Percentiles rank a stretch among this genome's conserved stretches.
These are phyloP conservation scores for Gossypium schwendimanii DNA, from an alignment of 441 rosid genomes.

Conservation along the genomic window DNA sequence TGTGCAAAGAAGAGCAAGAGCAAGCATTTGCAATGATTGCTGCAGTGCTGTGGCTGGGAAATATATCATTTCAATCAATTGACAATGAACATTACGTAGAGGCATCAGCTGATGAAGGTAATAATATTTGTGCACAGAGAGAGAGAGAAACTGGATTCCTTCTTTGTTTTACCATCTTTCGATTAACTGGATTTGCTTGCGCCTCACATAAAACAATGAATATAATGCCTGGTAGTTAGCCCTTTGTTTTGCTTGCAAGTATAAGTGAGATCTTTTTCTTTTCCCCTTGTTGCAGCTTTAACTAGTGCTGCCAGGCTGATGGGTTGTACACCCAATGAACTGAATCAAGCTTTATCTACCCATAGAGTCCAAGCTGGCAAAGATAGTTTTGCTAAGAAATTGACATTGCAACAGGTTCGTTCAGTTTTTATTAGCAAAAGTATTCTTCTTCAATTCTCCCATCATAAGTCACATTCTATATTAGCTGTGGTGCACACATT, in stretches of 20 bases:
- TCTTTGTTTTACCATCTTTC: neutral
- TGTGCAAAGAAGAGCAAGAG: conserved; percentile 69
- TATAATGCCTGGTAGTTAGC: neutral
- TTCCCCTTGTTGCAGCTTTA: conserved; percentile 51
- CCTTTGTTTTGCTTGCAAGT: neutral
- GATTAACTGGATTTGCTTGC: neutral
- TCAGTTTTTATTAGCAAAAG: conserved; percentile 1
- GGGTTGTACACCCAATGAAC: conserved; percentile 57
- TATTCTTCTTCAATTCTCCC: neutral
- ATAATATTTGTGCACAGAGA: neutral
- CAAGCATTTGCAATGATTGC: conserved; percentile 73
- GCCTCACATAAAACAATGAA: neutral
- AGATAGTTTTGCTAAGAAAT: conserved; percentile 56
- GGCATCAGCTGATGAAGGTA: conserved; percentile 79
- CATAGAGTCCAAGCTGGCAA: conserved; percentile 66
- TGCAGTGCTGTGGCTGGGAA: conserved; percentile 83
- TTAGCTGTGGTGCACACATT: neutral
- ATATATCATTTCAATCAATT: conserved; percentile 63
- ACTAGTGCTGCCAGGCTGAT: conserved; percentile 62
- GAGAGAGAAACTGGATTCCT: neutral
- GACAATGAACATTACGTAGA: conserved; percentile 81
- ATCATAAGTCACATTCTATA: neutral
- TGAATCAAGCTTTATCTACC: conserved; percentile 60
- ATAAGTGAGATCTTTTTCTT: neutral
- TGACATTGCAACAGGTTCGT: conserved; percentile 77